Base-by-base conservation (phyloP, 1,284 basidiomycete species). In the Phellinidium pouzarii region DNA sequence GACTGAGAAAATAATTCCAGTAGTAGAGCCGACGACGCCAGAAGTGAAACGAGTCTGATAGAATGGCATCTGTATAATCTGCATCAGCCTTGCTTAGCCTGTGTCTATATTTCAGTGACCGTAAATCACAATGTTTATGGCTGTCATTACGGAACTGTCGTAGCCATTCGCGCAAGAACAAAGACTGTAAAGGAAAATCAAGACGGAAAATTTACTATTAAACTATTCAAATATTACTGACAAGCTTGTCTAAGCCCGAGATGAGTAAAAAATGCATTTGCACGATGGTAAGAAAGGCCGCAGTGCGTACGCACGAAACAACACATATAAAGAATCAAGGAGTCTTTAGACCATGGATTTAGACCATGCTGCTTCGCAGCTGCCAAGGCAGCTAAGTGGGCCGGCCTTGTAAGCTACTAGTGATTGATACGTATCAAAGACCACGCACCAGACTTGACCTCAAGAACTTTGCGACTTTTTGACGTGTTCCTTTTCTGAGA, bases 111-210 rank as follows among this genome's bases (percentile, higher is more conserved):
- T 12, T 25, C 11, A n/a, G 19, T 14, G 11, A 2, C 29, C 14
- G 48, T 20, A 34, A 50, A 11, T 14, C 56, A 66, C 62, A 36
- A 59, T 61, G 56, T 65, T 66, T 38, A 66, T 62, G 23, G 61
- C 60, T 14, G 60, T 62, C 60, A 60, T 61, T 49, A 65, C 52
- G 20, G 60, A 62, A 42, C 63, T 61, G 49, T 64, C 60, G 49
- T 62, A 62, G 26, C 63, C 60, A 53, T 62, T 63, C 14, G 60
- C 62, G 49, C 59, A 63, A 42, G 58, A 58, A 36, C 61, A 61
- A 14, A 66, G 55, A 54, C 64, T 64, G 12, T 58, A 53, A 25
- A 44, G 37, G 25, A 25, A 19, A 17, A 44, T 42, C 26, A 26
- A 6, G 37, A 19, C 9, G 19, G 12, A 4, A 9, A 25, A 11